phyloP scores from a whole-genome alignment of 371 early-diverging fungal genomes.

The Lichtheimia ornata region DNA sequence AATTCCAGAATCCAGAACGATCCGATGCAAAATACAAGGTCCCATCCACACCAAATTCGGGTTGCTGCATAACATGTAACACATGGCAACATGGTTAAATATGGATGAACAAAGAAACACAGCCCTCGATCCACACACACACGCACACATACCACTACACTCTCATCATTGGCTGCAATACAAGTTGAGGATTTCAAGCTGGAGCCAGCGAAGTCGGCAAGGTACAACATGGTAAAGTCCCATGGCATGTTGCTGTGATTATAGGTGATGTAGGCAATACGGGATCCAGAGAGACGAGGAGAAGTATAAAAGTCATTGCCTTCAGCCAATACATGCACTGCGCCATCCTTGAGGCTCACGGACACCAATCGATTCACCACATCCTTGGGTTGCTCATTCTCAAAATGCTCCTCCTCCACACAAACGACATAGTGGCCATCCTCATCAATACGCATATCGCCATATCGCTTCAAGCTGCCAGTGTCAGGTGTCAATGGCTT shows the following conservation, averaged over 20 bases:
- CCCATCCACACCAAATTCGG: constrained; percentile 58
- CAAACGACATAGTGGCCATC: constrained; percentile 54
- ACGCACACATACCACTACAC: background rate
- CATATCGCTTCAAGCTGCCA: constrained; percentile 56
- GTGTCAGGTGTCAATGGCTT: constrained; percentile 48
- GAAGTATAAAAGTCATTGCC: constrained; percentile 69
- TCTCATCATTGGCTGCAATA: constrained; percentile 3
- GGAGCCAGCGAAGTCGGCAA: constrained; percentile 26
- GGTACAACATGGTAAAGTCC: constrained; percentile 68
- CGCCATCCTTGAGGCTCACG: constrained; percentile 41
- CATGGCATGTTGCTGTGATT: constrained; percentile 80
- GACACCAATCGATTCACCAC: constrained; percentile 63
- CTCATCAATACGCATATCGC: constrained; percentile 61
- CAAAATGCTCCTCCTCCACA: constrained; percentile 69
- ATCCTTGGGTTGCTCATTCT: constrained; percentile 58
- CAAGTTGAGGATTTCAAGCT: background rate
- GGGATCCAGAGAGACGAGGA: constrained; percentile 49
- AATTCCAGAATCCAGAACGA: constrained; percentile 73
- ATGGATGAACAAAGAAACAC: background rate
- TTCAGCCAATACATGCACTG: constrained; percentile 50
- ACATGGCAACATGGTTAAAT: background rate
- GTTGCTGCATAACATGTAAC: constrained; percentile 48
- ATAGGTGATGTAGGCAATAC: constrained; percentile 71
- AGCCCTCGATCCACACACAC: background rate
- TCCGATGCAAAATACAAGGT: constrained; percentile 69